Base-by-base conservation (phyloP, 2,329 filamentous ascomycete species). In the Pyrenophora teres region DNA sequence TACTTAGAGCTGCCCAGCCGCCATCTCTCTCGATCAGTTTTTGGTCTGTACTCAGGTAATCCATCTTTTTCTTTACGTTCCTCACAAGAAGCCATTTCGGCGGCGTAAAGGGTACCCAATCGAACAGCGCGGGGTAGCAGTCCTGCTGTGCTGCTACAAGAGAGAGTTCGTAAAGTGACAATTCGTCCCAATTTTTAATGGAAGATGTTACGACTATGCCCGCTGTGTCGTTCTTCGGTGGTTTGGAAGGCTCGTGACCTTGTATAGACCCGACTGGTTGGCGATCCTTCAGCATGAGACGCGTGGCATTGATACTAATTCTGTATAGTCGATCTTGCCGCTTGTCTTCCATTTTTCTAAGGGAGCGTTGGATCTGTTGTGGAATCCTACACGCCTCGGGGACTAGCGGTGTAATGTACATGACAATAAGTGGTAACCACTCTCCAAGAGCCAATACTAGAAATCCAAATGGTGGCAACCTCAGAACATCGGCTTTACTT, bases 321-420 rank as follows among this genome's bases (percentile, higher is more conserved):
- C 54, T 49, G 2, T 46, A 42, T 48, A 62, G 53, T 36, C 57
- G 47, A 54, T 39, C 67, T 46, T 39, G 60, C 52, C 52, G 66
- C 59, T 31, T 62, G 59, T 44, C 44, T 67, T 89, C 83, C 1
- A 79, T 74, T 58, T 81, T 79, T 13, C 66, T 67, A 44, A 83
- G 75, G 52, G 85, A 74, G 33, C 85, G 81, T n/a, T 80, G 76
- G 6, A 90, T 77, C 76, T 97, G 93, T 33, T 77, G 78, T 0
- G 93, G 93, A 52, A 97, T 88, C 9, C 91, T 84, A 72, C 93
- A 97, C 0, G 90, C 88, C 62, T 85, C 84, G 0, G 93, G 93
- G 21, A 96, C 88, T 18, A 91, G 78, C 16, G 86, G 85, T 0
- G 82, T 82, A 21, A 96, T 77, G 27, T 85, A 82, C 6, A 92